These are phyloP conservation scores for Trichoderma erinaceum DNA, from an alignment of 495 filamentous ascomycete genomes.

Conservation along the genomic window DNA sequence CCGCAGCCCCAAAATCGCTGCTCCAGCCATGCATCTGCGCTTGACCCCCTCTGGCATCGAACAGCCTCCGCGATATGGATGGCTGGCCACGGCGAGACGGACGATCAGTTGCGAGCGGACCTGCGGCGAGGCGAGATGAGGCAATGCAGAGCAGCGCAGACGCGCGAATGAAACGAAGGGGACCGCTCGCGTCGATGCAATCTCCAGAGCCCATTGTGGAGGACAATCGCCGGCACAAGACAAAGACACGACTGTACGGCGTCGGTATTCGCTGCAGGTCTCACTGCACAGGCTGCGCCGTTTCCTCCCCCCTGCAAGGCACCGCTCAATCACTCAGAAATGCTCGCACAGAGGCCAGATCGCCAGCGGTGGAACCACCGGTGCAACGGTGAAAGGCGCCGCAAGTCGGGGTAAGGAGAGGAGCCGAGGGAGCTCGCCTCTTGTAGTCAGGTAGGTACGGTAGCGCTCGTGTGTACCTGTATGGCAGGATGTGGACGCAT, in stretches of 20 bases:
- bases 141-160: too few relatives aligned
- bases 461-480: too few relatives aligned
- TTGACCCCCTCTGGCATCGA: not conserved
- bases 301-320: not conserved
- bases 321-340: not conserved
- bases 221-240: too few relatives aligned
- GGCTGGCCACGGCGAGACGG: not conserved
- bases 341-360: constrained; percentile 13
- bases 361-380: constrained; percentile 13
- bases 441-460: too few relatives aligned
- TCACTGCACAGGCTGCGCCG: too few relatives aligned
- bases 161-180: too few relatives aligned
- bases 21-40: constrained; percentile 10
- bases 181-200: too few relatives aligned
- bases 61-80: not conserved
- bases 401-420: constrained; percentile 4
- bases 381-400: constrained; percentile 9
- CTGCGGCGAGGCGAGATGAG: too few relatives aligned
- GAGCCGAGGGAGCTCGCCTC: not conserved
- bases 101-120: not conserved
- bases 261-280: too few relatives aligned
- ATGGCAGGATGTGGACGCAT: too few relatives aligned
- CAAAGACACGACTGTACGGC: too few relatives aligned
- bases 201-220: too few relatives aligned
- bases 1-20: constrained; percentile 12